These are phyloP conservation scores for Polyrhizophydium stewartii DNA, from an alignment of 371 early-diverging fungal species.

Conservation along the genomic window DNA sequence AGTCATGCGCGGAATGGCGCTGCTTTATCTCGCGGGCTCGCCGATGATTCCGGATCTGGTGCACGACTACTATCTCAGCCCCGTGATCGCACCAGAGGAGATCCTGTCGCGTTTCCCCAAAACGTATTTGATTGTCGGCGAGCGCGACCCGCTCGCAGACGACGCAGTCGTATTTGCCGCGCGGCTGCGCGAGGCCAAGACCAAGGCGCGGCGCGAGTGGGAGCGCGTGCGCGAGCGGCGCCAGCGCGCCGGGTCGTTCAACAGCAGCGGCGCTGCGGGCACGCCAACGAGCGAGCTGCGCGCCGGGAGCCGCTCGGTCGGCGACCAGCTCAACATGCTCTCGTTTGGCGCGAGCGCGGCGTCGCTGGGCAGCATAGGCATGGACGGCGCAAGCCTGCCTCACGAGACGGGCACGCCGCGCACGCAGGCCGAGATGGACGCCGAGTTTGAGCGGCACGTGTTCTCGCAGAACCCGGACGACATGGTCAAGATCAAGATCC, in stretches of 20 bases:
- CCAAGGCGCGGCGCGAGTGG: constrained; percentile 37
- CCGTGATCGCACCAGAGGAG: constrained; percentile 83
- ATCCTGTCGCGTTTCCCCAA: constrained; percentile 86
- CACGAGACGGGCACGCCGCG: not conserved
- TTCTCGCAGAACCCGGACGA: constrained; percentile 31
- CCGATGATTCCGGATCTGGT: constrained; percentile 67
- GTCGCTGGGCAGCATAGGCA: not conserved
- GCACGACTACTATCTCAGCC: constrained; percentile 79
- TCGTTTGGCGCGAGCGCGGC: not conserved
- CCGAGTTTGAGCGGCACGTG: constrained; percentile 19
- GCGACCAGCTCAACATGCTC: not conserved
- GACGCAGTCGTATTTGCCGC: constrained; percentile 92
- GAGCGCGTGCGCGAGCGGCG: constrained; percentile 14
- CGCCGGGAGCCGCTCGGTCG: not conserved
- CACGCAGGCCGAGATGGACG: not conserved
- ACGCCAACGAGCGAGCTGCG: not conserved
- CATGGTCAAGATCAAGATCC: constrained; percentile 57
- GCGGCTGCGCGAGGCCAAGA: constrained; percentile 71
- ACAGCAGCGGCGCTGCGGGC: not conserved
- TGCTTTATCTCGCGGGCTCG: constrained; percentile 85
- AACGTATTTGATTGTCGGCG: constrained; percentile 87
- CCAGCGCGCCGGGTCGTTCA: not conserved
- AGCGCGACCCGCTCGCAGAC: constrained; percentile 94
- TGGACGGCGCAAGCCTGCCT: too few relatives aligned
- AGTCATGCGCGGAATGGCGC: constrained; percentile 81